Evolutionary conservation across 441 rosid genomes (phyloP).

Genomic region (Manihot esculenta): DNA sequence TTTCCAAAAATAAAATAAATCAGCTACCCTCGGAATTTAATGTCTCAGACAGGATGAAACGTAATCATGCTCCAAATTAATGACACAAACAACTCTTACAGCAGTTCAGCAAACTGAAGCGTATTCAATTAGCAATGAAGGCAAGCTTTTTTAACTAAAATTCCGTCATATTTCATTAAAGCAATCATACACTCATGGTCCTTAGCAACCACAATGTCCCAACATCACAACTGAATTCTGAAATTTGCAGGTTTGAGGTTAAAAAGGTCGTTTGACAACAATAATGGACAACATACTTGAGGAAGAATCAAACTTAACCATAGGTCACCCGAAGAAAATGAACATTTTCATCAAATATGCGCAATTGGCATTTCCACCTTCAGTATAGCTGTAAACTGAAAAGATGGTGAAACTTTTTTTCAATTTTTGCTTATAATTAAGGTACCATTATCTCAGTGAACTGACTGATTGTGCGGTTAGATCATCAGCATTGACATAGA

Average conservation of each 20-base stretch:
- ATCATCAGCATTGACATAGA: background rate
- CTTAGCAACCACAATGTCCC: background rate
- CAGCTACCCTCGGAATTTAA: background rate
- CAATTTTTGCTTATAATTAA: background rate
- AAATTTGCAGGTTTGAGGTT: background rate
- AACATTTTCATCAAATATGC: no score
- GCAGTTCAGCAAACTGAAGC: conserved; percentile 1
- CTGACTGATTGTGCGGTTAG: background rate
- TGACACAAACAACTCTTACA: background rate
- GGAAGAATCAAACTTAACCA: background rate
- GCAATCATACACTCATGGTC: background rate
- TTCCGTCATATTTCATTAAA: background rate
- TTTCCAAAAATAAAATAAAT: background rate
- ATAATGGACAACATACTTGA: background rate
- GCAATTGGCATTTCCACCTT: no score
- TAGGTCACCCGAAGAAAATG: background rate
- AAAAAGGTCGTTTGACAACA: conserved; percentile 6
- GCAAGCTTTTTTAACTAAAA: background rate
- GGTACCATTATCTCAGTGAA: no score
- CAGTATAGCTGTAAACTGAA: no score
- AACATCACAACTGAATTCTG: background rate
- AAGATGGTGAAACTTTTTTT: no score
- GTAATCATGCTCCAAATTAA: background rate
- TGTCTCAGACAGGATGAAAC: background rate
- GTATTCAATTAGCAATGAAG: background rate